Conservation (phyloP, 192 early-diverging fungal genomes). For the Entrophospora sp. region DNA sequence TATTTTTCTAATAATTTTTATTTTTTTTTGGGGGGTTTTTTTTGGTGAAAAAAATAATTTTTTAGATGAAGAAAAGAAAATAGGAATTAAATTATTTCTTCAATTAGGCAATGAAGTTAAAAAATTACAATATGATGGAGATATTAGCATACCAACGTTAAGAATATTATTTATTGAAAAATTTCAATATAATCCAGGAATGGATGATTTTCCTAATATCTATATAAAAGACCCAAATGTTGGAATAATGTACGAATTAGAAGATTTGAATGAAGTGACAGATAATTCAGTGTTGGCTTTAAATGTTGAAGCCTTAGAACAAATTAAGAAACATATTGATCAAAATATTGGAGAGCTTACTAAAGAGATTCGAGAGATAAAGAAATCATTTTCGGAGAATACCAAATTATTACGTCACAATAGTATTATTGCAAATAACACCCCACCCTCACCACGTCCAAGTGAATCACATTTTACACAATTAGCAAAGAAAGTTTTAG, state of each 20-base stretch:
- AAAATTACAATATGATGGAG: conserved; percentile 42
- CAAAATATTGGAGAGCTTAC: conserved; percentile 28
- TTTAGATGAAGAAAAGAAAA: no score
- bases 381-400: conserved; percentile 20
- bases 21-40: no score
- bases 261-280: conserved; percentile 51
- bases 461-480: not conserved
- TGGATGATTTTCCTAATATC: conserved; percentile 56
- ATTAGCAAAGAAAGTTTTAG: conserved; percentile 20
- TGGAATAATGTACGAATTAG: conserved; percentile 56
- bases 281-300: conserved; percentile 46
- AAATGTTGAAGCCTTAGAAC: conserved; percentile 37
- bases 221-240: conserved; percentile 53
- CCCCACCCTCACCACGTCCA: not conserved
- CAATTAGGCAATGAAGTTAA: conserved; percentile 58
- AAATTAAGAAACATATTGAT: conserved; percentile 38
- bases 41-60: no score
- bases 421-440: conserved; percentile 14
- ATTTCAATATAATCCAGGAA: conserved; percentile 51
- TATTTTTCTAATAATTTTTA: no score
- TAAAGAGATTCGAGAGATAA: conserved; percentile 34
- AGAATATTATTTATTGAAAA: conserved; percentile 68
- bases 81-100: conserved; percentile 48
- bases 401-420: not conserved
- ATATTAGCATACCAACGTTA: conserved; percentile 47